Evolutionary conservation across 139 green algal species (phyloP).

Genomic region (Tetradesmus obliquus): DNA sequence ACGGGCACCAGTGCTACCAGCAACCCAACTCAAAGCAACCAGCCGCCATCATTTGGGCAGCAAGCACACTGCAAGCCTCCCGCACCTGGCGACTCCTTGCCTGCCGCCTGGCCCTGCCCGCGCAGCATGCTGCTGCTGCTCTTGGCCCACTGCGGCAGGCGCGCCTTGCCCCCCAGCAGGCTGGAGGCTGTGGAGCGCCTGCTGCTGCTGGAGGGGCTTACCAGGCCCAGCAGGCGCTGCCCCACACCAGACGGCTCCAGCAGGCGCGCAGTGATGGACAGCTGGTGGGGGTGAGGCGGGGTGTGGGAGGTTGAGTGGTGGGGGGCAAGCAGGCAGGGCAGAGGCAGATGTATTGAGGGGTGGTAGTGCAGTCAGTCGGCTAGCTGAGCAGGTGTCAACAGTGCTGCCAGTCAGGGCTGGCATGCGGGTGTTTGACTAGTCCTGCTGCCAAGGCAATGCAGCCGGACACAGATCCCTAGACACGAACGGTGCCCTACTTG

Average conservation of each 20-base stretch:
- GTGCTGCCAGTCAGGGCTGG: too few relatives aligned
- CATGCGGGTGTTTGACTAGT: too few relatives aligned
- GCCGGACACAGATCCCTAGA: too few relatives aligned
- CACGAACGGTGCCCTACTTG: too few relatives aligned
- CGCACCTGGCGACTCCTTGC: neutral
- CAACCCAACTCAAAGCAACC: too few relatives aligned
- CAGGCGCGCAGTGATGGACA: neutral
- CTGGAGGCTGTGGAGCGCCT: neutral
- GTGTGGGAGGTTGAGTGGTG: neutral
- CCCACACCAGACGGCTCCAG: neutral
- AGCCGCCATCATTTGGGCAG: neutral
- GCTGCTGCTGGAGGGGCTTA: neutral
- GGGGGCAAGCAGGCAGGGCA: neutral
- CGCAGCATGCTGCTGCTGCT: neutral
- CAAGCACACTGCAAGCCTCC: neutral
- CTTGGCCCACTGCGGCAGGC: neutral
- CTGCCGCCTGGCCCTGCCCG: constrained; percentile 1
- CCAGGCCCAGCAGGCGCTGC: neutral
- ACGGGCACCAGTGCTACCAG: too few relatives aligned
- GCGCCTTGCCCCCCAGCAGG: constrained; percentile 1
- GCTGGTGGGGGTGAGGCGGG: neutral
- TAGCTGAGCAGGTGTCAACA: too few relatives aligned
- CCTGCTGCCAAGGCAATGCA: too few relatives aligned
- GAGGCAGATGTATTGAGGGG: neutral
- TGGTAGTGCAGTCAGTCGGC: too few relatives aligned